Percentiles rank a stretch among this genome's conserved stretches.
These are phyloP conservation scores for Lactarius pseudohatsudake DNA, from an alignment of 768 basidiomycete species.

Conservation along the genomic window DNA sequence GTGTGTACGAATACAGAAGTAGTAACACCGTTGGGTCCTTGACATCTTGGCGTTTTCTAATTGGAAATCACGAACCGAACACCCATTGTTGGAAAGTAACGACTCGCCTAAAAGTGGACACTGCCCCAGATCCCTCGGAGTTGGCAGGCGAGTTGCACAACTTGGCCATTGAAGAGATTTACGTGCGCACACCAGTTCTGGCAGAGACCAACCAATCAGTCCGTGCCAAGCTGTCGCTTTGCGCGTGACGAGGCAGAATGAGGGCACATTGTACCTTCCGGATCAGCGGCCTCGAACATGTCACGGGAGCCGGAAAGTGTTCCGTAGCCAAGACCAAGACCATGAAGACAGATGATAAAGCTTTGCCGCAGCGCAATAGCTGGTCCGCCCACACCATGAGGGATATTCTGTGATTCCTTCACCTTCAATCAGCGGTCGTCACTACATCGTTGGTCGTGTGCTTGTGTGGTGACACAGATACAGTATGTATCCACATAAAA, in stretches of 20 bases:
- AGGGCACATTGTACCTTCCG: slow-evolving; percentile 30
- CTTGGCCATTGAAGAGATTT: slow-evolving; percentile 46
- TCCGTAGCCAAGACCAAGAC: not conserved
- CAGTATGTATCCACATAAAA: slow-evolving; percentile 42
- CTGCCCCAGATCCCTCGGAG: slow-evolving; percentile 47
- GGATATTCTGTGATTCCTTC: slow-evolving; percentile 50
- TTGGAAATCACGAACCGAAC: not conserved
- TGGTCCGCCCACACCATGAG: slow-evolving; percentile 39
- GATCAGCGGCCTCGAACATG: slow-evolving; percentile 47
- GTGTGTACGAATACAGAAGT: not conserved
- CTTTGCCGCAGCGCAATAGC: slow-evolving; percentile 41
- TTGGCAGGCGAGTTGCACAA: slow-evolving; percentile 46
- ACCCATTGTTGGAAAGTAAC: slow-evolving; percentile 39
- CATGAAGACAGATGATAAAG: not conserved
- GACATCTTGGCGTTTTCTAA: slow-evolving; percentile 11
- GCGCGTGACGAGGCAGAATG: not conserved
- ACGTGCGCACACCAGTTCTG: slow-evolving; percentile 45
- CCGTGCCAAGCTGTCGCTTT: not conserved
- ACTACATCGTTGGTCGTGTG: not conserved
- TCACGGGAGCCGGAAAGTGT: not conserved
- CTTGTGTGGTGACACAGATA: slow-evolving; percentile 4
- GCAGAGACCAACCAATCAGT: slow-evolving; percentile 36
- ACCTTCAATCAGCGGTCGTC: slow-evolving; percentile 41
- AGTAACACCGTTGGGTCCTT: not conserved
- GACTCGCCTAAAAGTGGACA: slow-evolving; percentile 43